Conservation (phyloP, 805 yeast species). For the Candida maris region DNA sequence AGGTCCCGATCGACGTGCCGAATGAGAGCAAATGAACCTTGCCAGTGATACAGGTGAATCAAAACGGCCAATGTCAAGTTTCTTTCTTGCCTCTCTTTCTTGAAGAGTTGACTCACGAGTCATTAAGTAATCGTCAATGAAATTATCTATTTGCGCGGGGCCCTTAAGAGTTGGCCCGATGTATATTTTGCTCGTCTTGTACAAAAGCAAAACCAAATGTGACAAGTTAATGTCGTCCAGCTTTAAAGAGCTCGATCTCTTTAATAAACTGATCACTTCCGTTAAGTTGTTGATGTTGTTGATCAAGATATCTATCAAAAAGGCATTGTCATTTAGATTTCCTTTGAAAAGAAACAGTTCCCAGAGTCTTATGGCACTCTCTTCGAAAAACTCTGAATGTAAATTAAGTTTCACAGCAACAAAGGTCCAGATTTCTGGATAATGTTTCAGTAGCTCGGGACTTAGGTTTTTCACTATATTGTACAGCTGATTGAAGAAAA, state of each 20-base stretch:
- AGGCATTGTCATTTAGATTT: constrained; percentile 11
- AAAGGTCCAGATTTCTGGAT: constrained; percentile 32
- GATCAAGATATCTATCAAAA: constrained; percentile 23
- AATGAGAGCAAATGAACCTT: constrained; percentile 16
- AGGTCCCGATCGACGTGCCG: constrained; percentile 13
- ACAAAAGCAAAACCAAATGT: constrained; percentile 23
- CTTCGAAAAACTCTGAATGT: constrained; percentile 15
- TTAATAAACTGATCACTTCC: constrained; percentile 12
- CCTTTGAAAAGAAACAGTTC: constrained; percentile 14
- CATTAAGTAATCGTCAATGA: constrained; percentile 14
- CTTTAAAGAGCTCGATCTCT: constrained; percentile 6
- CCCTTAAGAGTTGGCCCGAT: constrained; percentile 7
- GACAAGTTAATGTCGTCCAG: constrained; percentile 28
- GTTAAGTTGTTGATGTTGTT: constrained; percentile 13
- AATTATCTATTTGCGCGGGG: constrained; percentile 8
- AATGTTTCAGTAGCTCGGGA: constrained; percentile 13
- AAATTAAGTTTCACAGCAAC: constrained; percentile 24
- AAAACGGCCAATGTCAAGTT: constrained; percentile 5
- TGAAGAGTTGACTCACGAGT: constrained; percentile 5
- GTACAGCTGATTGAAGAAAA: constrained; percentile 16
- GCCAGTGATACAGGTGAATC: constrained; percentile 24
- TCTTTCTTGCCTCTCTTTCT: constrained; percentile 3
- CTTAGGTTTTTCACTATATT: constrained; percentile 19
- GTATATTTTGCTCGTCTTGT: constrained; percentile 21
- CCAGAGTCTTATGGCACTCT: constrained; percentile 15